These are phyloP conservation scores for Leishmania arabica DNA, from an alignment of 208 protist species.

Conservation along the genomic window DNA sequence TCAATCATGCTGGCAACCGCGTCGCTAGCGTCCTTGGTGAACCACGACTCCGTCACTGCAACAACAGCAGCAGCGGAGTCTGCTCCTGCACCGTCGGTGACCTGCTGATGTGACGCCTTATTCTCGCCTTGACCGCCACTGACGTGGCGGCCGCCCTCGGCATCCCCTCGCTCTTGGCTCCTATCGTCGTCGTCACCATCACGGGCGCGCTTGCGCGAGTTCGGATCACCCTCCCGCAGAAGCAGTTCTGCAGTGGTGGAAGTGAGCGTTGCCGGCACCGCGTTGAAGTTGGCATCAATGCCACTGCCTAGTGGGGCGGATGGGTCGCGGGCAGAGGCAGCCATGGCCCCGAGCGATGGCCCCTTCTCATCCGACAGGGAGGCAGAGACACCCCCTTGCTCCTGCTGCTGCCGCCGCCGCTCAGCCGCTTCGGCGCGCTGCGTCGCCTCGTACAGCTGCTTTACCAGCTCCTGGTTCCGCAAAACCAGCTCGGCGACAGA, in stretches of 20 bases:
- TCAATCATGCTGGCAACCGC: slow-evolving; percentile 28
- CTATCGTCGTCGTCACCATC: neutral
- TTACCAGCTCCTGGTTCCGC: slow-evolving; percentile 79
- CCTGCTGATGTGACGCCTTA: neutral
- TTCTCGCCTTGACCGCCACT: neutral
- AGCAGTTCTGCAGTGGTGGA: slow-evolving; percentile 10
- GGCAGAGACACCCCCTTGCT: neutral
- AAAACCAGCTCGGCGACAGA: slow-evolving; percentile 61
- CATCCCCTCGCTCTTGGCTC: neutral
- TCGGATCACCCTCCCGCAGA: neutral
- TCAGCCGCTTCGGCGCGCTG: slow-evolving; percentile 41
- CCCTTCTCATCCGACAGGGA: slow-evolving; percentile 20
- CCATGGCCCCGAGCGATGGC: slow-evolving; percentile 9
- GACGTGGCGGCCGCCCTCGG: neutral
- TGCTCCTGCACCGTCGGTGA: neutral
- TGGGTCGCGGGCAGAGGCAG: neutral
- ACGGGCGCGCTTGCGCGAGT: slow-evolving; percentile 3
- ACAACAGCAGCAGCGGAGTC: neutral
- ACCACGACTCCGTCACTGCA: slow-evolving; percentile 11
- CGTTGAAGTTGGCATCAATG: neutral
- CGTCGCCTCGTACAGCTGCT: slow-evolving; percentile 65
- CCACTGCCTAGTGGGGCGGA: neutral
- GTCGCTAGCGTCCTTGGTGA: slow-evolving; percentile 18
- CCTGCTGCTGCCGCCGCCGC: neutral
- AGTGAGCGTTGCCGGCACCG: slow-evolving; percentile 13